Evolutionary conservation across 805 yeast species (phyloP), one percentile per base, ranked within the genome.

Genomic region (Lipomyces lipofer): DNA sequence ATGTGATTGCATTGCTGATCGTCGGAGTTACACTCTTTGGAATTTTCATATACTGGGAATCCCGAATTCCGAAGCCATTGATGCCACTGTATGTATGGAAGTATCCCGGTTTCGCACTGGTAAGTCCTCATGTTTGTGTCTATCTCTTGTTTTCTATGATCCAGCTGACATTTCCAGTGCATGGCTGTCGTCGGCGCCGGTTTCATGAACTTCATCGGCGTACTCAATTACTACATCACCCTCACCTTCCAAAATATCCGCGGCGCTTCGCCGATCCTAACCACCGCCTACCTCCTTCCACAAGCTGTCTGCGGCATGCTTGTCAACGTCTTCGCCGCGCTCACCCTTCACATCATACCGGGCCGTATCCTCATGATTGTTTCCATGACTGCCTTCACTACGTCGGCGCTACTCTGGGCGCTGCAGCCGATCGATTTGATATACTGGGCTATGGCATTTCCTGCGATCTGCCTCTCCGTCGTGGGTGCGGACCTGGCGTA

Each of bases 401-500:
- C 65, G 5, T 61, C 76, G 4, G 56, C 73, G 6, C 66, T 78
- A n/a, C 63, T 77, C 12, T 77, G 80, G 80, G 73, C 74, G 0
- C 72, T 79, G 2, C 66, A 72, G 56, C 57, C 69, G 4, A 65
- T 68, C 0, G 57, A 67, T 36, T 60, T 75, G 29, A 67, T 66
- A 35, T 78, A 75, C 58, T 78, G 79, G 71, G 65, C 74, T 1
- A 75, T 78, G 13, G 77, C 80, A 12, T 78, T 78, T 51, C 76
- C 77, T 64, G 72, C 78, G 0, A 71, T 73, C 48, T 57, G 68
- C 13, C 59, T 73, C 15, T 66, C 73, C 0, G 80, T 75, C 24
- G 32, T 78, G 13, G 82, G 82, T 0, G 80, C 79, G 0, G 82
- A 78, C 62, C 59, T 78, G 4, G 66, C 74, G 13, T 78, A 75